These are phyloP conservation scores for Talaromyces verruculosus DNA, from an alignment of 2,329 filamentous ascomycete species.

Conservation along the genomic window DNA sequence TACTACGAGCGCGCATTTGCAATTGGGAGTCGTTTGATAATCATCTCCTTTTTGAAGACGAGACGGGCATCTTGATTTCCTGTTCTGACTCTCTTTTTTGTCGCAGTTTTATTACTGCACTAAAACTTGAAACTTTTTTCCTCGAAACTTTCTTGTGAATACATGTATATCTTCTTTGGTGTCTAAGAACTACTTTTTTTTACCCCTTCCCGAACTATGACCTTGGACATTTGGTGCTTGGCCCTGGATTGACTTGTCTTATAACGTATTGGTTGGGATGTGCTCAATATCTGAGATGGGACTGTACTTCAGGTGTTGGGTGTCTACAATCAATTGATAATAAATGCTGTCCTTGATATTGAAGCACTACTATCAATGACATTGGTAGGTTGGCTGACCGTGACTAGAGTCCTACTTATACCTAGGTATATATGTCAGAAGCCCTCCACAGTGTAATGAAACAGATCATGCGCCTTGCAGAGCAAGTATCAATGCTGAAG, in stretches of 20 bases:
- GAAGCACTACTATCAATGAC: background rate
- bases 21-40: slow-evolving; percentile 18
- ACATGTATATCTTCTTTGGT: slow-evolving; percentile 10
- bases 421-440: too few species aligned
- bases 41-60: background rate
- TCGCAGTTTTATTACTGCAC: slow-evolving; percentile 14
- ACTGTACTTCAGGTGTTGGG: background rate
- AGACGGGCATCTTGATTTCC: slow-evolving; percentile 12
- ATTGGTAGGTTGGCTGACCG: background rate
- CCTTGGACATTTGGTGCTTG: background rate
- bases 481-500: too few species aligned
- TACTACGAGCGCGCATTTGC: slow-evolving; percentile 23
- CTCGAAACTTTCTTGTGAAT: slow-evolving; percentile 3
- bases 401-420: background rate
- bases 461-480: too few species aligned
- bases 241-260: background rate
- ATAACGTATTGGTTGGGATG: background rate
- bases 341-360: background rate
- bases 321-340: background rate
- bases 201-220: too few species aligned
- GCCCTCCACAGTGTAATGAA: too few species aligned
- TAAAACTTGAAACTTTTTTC: background rate
- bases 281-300: background rate
- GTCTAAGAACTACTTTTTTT: background rate
- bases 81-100: slow-evolving; percentile 13